A percentile compares a stretch with the other conserved stretches of the same genome.
Evolutionary conservation across 768 basidiomycete species (phyloP).

Genomic region (Naganishia onofrii): DNA sequence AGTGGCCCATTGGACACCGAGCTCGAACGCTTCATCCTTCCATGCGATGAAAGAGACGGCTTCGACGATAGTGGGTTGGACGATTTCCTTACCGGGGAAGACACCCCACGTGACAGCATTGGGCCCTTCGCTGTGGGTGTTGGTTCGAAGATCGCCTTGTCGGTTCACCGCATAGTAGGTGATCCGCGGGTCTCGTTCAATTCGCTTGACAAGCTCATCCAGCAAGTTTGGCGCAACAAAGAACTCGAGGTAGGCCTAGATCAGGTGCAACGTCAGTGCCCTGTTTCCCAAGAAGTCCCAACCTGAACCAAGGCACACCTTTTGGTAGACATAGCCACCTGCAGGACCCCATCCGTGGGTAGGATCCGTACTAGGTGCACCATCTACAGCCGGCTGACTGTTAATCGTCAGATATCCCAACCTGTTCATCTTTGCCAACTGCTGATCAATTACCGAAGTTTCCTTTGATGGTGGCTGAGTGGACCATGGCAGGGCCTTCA

Average conservation of each 20-base stretch:
- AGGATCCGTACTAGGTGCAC: constrained; percentile 76
- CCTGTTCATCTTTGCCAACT: constrained; percentile 68
- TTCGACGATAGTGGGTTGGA: constrained; percentile 94
- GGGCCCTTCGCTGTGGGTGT: constrained; percentile 89
- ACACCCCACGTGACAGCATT: constrained; percentile 99
- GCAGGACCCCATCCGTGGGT: constrained; percentile 89
- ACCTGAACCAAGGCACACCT: constrained; percentile 56
- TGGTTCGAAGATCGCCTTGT: constrained; percentile 87
- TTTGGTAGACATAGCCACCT: constrained; percentile 93
- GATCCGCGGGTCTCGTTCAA: constrained; percentile 80
- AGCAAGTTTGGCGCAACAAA: constrained; percentile 78
- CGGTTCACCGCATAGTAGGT: constrained; percentile 98
- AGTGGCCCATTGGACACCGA: constrained; percentile 85
- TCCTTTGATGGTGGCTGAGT: constrained; percentile 52
- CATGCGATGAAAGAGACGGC: constrained; percentile 98
- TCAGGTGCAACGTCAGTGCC: neutral
- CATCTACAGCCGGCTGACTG: constrained; percentile 93
- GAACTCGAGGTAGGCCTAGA: constrained; percentile 90
- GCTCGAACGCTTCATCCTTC: constrained; percentile 97
- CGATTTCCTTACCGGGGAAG: constrained; percentile 92
- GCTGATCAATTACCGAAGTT: constrained; percentile 51
- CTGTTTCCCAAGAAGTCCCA: neutral
- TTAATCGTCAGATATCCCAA: constrained; percentile 95
- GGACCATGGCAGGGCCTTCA: constrained; percentile 51
- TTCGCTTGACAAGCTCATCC: constrained; percentile 68